Conservation (phyloP, 805 yeast genomes). For the Kuraishia borneana region DNA sequence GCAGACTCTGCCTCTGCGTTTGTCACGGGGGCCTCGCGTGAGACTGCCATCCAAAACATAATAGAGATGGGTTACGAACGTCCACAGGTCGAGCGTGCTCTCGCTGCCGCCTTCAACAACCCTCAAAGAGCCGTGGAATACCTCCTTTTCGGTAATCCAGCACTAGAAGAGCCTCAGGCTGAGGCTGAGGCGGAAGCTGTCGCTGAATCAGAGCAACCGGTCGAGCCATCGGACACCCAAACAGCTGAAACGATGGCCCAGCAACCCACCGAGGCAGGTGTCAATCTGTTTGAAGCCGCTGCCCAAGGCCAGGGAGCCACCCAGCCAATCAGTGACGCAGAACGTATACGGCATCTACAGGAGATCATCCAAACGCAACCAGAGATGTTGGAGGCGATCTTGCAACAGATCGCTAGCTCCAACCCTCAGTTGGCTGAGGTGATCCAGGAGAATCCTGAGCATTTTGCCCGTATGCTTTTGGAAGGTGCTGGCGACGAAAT, state of each 20-base stretch:
- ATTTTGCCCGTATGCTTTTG: conserved; percentile 62
- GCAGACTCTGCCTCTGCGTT: conserved; percentile 36
- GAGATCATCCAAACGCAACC: conserved; percentile 78
- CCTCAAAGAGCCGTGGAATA: conserved; percentile 98
- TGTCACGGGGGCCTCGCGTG: conserved; percentile 71
- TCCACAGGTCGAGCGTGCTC: conserved; percentile 76
- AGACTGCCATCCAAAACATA: conserved; percentile 68
- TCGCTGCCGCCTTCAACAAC: conserved; percentile 91
- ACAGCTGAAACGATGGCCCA: conserved; percentile 10
- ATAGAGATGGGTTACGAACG: conserved; percentile 96
- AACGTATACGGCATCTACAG: conserved; percentile 48
- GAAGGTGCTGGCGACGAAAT: conserved; percentile 34
- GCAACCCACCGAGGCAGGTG: conserved; percentile 22
- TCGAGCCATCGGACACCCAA: conserved; percentile 5
- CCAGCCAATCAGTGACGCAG: conserved; percentile 10
- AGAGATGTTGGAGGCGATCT: conserved; percentile 71
- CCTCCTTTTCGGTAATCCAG: conserved; percentile 83
- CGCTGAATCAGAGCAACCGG: neutral
- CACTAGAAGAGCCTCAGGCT: conserved; percentile 19
- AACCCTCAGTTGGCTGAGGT: conserved; percentile 80
- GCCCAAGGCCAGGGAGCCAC: conserved; percentile 23
- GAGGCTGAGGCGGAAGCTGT: conserved; percentile 11
- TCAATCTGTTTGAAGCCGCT: conserved; percentile 46
- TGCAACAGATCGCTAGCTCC: conserved; percentile 69
- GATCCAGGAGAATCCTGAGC: conserved; percentile 83